phyloP scores from a whole-genome alignment of 1,284 basidiomycete genomes.

The Fistulinella cinereoalba region DNA sequence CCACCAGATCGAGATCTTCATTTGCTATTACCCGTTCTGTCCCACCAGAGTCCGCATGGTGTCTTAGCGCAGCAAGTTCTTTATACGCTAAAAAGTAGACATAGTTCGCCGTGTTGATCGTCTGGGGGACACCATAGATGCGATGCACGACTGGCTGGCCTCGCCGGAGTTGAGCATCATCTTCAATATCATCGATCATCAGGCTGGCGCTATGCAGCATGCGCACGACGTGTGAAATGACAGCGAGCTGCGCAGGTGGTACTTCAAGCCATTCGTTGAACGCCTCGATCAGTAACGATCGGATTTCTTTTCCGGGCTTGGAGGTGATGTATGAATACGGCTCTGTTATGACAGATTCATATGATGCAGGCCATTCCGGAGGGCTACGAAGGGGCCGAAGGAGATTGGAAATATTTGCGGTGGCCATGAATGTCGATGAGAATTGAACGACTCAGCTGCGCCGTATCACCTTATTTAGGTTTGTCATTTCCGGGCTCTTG shows the following conservation, averaged over 20 bases:
- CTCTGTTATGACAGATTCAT: slow-evolving; percentile 65
- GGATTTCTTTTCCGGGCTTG: slow-evolving; percentile 92
- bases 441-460: too few species aligned
- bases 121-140: slow-evolving; percentile 95
- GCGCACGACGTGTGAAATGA: slow-evolving; percentile 80
- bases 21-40: slow-evolving; percentile 33
- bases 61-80: slow-evolving; percentile 65
- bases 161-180: slow-evolving; percentile 86
- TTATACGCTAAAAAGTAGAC: slow-evolving; percentile 91
- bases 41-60: slow-evolving; percentile 15
- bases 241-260: slow-evolving; percentile 62
- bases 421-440: slow-evolving; percentile 17
- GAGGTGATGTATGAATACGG: slow-evolving; percentile 87
- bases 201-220: slow-evolving; percentile 96
- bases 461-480: not conserved
- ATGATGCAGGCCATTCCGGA: slow-evolving; percentile 24
- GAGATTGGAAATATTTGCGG: slow-evolving; percentile 16
- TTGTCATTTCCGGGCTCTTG: not conserved
- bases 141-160: slow-evolving; percentile 91
- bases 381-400: slow-evolving; percentile 22
- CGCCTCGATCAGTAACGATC: slow-evolving; percentile 85
- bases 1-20: slow-evolving; percentile 60
- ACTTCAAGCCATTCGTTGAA: slow-evolving; percentile 95
- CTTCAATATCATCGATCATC: slow-evolving; percentile 98
- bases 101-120: slow-evolving; percentile 97